Base-by-base conservation (phyloP, 2,329 filamentous ascomycete species). In the Ceratocystis cubensis region DNA sequence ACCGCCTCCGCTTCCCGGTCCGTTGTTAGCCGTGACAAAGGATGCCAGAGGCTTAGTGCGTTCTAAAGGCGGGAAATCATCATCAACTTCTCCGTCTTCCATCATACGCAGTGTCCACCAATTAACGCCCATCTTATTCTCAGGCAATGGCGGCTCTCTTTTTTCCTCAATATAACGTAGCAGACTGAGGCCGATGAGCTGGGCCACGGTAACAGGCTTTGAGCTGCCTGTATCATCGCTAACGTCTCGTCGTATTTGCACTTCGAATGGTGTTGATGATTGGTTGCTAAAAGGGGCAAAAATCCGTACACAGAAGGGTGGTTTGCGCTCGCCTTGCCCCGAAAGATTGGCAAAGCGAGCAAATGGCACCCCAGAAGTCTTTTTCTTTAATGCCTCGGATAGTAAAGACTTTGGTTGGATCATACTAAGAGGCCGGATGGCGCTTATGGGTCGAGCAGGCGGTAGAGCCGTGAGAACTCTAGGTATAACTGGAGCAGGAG, bases 21-120 rank as follows among this genome's bases (percentile, higher is more conserved):
- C 80, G 72, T 90, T 91, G 73, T 93, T 92, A 69, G 88, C 88
- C 5, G 88, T 91, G 46, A 89, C 90, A 71, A 93, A 94, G 22
- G 89, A 85, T 5, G 83, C 84, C n/a, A 94, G 80, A 1, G 86
- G 82, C 71, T 88, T 88, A 25, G 84, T 89, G 45, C 89, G 82
- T 67, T 88, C 87, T 50, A 94, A 79, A 0, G 89, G 86, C 41
- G 89, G 88, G 70, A 94, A 94, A 72, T 94, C 90, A 70, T 91
- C 88, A 70, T 95, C 89, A 1, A 93, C 86, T 72, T 94, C 89
- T 62, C 88, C 90, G 72, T 94, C 85, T 69, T 94, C 86, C 1
- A 92, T 88, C 85, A 95, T 91, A 50, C 89, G 83, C 66, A 95
- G 76, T 28, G 86, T 89, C 88, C 88, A 94, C 78, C 85, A 85